Evolutionary conservation across 352 stramenopile species (phyloP).

Genomic region (Pythium inflatum): DNA sequence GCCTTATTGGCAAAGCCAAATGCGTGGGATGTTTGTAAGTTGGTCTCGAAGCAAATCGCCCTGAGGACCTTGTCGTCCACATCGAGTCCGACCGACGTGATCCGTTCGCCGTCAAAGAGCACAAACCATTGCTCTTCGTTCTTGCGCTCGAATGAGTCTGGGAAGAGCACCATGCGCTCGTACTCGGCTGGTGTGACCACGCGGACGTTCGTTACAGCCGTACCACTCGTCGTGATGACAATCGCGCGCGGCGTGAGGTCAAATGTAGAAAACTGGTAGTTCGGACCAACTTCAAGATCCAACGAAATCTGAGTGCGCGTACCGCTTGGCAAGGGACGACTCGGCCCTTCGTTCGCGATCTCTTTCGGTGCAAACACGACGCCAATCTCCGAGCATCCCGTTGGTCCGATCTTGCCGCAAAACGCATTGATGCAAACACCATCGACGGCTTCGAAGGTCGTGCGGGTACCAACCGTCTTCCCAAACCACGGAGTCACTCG

Average conservation of each 20-base stretch:
- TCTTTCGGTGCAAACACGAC: neutral
- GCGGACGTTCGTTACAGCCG: neutral
- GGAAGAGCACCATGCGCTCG: neutral
- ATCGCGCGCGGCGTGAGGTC: neutral
- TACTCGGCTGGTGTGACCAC: neutral
- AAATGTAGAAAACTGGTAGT: neutral
- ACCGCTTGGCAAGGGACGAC: too few species aligned
- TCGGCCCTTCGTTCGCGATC: neutral
- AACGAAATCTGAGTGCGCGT: too few species aligned
- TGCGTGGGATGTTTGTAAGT: neutral
- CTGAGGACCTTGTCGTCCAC: neutral
- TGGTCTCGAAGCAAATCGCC: constrained; percentile 2
- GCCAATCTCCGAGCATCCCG: neutral
- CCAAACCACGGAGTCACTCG: constrained; percentile 2
- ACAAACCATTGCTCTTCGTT: constrained; percentile 5
- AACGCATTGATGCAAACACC: constrained; percentile 9
- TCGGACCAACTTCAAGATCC: neutral
- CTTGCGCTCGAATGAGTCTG: neutral
- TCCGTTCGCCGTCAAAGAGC: neutral
- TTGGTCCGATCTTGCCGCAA: neutral
- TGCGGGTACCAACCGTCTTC: neutral
- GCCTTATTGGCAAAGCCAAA: neutral
- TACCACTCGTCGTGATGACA: constrained; percentile 1
- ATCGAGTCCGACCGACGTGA: neutral
- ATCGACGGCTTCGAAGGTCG: neutral